phyloP scores from a whole-genome alignment of 2,329 filamentous ascomycete genomes.

The Diaporthe amygdali region DNA sequence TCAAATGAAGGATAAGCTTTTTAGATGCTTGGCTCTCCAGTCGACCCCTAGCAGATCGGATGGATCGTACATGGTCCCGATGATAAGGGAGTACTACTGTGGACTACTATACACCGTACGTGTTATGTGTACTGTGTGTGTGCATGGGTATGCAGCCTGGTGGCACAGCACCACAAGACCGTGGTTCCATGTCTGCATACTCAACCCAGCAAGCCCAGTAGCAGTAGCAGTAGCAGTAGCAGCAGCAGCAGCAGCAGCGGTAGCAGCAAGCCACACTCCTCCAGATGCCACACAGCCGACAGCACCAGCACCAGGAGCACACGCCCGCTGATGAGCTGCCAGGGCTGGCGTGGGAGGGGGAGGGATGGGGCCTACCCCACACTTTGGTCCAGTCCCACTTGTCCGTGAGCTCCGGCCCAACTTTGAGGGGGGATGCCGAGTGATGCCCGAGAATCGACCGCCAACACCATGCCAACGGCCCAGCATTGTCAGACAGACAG shows the following conservation, averaged over 20 bases:
- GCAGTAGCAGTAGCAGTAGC: too few relatives aligned
- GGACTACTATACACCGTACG: background rate
- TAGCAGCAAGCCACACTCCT: too few relatives aligned
- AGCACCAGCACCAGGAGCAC: background rate
- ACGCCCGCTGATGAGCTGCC: too few relatives aligned
- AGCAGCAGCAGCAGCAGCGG: too few relatives aligned
- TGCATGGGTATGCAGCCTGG: background rate
- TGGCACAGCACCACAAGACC: background rate
- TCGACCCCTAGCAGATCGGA: slow-evolving; percentile 9
- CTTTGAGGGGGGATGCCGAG: slow-evolving; percentile 29
- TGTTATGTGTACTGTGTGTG: background rate
- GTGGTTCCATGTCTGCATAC: background rate
- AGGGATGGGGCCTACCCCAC: slow-evolving; percentile 14
- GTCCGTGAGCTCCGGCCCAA: background rate
- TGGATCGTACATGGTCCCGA: background rate
- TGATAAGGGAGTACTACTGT: background rate
- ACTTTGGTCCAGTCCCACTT: slow-evolving; percentile 10
- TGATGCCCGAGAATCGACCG: slow-evolving; percentile 33
- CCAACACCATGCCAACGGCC: background rate
- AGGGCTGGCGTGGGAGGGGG: background rate
- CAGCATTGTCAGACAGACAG: background rate
- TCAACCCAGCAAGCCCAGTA: background rate
- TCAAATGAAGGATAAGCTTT: slow-evolving; percentile 7
- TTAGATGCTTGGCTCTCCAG: slow-evolving; percentile 2
- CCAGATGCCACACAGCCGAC: background rate